phyloP scores from a whole-genome alignment of 345 rosid genomes.

The Brassica carinata region DNA sequence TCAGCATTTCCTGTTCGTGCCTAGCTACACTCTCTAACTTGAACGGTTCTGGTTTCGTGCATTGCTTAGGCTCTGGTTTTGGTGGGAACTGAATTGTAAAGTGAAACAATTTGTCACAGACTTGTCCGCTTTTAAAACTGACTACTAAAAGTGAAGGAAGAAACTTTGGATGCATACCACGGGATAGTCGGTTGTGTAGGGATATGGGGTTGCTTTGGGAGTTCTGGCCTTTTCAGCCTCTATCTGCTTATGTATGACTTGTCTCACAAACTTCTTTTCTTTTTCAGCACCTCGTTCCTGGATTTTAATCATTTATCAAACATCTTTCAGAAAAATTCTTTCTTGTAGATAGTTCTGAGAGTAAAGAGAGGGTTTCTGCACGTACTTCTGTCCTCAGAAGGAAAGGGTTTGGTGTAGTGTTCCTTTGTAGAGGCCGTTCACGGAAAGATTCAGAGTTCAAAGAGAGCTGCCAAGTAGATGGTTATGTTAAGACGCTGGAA shows the following conservation, averaged over 20 bases:
- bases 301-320: not conserved
- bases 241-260: not conserved
- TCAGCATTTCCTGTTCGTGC: constrained; percentile 70
- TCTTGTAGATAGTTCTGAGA: not conserved
- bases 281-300: constrained; percentile 12
- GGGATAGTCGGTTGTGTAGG: constrained; percentile 71
- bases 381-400: constrained; percentile 4
- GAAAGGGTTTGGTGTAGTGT: constrained; percentile 5
- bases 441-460: constrained; percentile 5
- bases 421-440: constrained; percentile 4
- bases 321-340: not conserved
- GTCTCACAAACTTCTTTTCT: not conserved
- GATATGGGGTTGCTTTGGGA: constrained; percentile 70
- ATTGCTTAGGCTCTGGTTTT: constrained; percentile 72
- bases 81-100: constrained; percentile 56
- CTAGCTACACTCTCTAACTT: constrained; percentile 70
- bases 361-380: not conserved
- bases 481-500: not conserved
- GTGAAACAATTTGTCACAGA: not conserved
- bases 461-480: not conserved
- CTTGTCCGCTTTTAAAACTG: not conserved
- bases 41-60: constrained; percentile 78
- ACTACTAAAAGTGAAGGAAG: not conserved
- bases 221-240: not conserved
- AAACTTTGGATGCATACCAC: constrained; percentile 5